A percentile compares a stretch with the other conserved stretches of the same genome.
Evolutionary conservation across 2,329 filamentous ascomycete species (phyloP).

Genomic region (Penicillium occitanis): DNA sequence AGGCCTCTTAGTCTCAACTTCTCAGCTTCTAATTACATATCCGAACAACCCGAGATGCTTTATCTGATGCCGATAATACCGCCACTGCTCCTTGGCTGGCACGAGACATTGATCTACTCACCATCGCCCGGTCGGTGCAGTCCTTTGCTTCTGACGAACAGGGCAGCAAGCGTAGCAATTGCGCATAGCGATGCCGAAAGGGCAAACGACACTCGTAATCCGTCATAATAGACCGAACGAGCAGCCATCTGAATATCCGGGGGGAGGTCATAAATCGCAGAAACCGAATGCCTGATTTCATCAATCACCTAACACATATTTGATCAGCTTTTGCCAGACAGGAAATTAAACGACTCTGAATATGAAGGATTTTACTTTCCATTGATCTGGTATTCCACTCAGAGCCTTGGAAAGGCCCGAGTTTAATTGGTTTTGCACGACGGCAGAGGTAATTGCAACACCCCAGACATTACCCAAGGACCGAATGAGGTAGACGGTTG

Average conservation of each 20-base stretch:
- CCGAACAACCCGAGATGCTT: not conserved
- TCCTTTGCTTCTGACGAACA: conserved; percentile 48
- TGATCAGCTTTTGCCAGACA: conserved; percentile 29
- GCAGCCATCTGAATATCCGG: conserved; percentile 58
- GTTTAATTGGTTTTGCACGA: conserved; percentile 62
- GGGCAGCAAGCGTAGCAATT: conserved; percentile 50
- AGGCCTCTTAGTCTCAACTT: not conserved
- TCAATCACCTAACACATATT: conserved; percentile 54
- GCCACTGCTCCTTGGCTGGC: not conserved
- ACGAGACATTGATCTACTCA: not conserved
- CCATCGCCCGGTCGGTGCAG: conserved; percentile 22
- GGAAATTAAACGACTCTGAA: conserved; percentile 20
- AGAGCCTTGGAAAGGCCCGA: conserved; percentile 55
- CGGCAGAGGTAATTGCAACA: conserved; percentile 61
- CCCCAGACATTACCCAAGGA: conserved; percentile 65
- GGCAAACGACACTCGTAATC: conserved; percentile 57
- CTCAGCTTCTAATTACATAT: not conserved
- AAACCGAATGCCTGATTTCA: conserved; percentile 61
- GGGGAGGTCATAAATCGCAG: conserved; percentile 55
- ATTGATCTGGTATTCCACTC: conserved; percentile 58
- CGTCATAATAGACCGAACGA: conserved; percentile 60
- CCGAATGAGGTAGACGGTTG: conserved; percentile 63
- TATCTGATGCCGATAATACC: not conserved
- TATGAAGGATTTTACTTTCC: conserved; percentile 49
- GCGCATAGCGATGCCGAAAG: conserved; percentile 55